These are phyloP conservation scores for Phaeosphaeriaceae sp. DNA, from an alignment of 2,329 filamentous ascomycete genomes.

Conservation along the genomic window DNA sequence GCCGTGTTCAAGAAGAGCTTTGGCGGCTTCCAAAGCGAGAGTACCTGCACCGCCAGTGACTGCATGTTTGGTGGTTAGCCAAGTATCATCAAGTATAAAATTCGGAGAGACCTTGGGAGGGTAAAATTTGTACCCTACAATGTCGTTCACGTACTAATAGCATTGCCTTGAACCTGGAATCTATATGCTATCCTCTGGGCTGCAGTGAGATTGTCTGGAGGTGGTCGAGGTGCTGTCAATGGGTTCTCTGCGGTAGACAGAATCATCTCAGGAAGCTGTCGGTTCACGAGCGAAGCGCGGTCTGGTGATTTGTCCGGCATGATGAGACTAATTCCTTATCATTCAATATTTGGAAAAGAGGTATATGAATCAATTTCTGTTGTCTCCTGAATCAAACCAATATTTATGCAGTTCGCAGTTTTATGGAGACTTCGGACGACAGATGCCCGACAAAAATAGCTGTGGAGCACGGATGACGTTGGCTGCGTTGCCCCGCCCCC, in stretches of 20 bases:
- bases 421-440: constrained; percentile 15
- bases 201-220: constrained; percentile 51
- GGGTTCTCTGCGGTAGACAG: constrained; percentile 56
- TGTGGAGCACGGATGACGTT: constrained; percentile 18
- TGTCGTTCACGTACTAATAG: constrained; percentile 53
- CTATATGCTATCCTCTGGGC: constrained; percentile 54
- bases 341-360: neutral
- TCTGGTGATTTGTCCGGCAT: constrained; percentile 48
- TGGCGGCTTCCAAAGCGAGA: constrained; percentile 63
- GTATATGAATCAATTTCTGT: neutral
- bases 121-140: constrained; percentile 16
- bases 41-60: constrained; percentile 72
- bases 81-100: too few relatives aligned
- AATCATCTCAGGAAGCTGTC: constrained; percentile 57
- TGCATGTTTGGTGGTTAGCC: constrained; percentile 18
- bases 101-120: too few relatives aligned
- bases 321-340: constrained; percentile 3
- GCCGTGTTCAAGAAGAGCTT: constrained; percentile 73
- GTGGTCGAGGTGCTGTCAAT: constrained; percentile 50
- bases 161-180: constrained; percentile 61
- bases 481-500: constrained; percentile 15
- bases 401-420: neutral
- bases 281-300: constrained; percentile 52
- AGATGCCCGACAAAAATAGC: constrained; percentile 13
- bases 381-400: neutral